Evolutionary conservation across 2,329 filamentous ascomycete species (phyloP), one percentile per base, ranked within the genome.

Genomic region (Pseudogymnoascus sp.): DNA sequence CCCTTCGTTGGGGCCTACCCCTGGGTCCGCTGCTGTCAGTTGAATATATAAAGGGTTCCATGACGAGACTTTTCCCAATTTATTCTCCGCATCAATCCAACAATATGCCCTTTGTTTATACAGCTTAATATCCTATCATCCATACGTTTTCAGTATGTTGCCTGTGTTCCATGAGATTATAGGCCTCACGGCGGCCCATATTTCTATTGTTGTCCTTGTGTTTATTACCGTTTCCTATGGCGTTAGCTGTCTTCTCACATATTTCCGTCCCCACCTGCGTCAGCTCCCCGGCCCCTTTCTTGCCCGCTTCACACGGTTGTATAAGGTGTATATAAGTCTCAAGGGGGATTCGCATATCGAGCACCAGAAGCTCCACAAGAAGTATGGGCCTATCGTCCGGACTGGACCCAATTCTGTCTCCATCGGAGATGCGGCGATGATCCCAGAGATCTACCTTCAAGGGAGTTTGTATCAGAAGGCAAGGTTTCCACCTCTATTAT

Each of bases 231-330:
- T 55, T 55, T 55, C 29, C 3, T 55, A 55, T 55, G 6, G 29
- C 4, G 49, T 55, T n/a, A 55, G 49, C 49, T 55, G 49, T 14
- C 29, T 55, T 1, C 19, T 55, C 19, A 31, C 58, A 26, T 60
- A 60, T 39, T 60, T 60, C 10, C 58, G 58, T 60, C 58, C 33
- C 2, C 33, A 39, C 6, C 35, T 64, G 35, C 29, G 49, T 16
- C 58, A 64, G 19, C 61, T 66, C 39, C 69, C 68, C 2, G 68
- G 68, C 6, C 68, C 68, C 3, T 64, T 68, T 26, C 31, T 65
- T 8, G 68, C 68, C 14, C 43, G 52, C 4, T 62, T 69, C 31
- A 66, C 65, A 10, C 29, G n/a, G 10, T 5, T 55, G n/a, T 55
- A 19, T 6, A 55, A 55, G 49, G 49, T 55, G 4, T 55, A 55